These are phyloP conservation scores for Colletotrichum gloeosporioides DNA, from an alignment of 2,329 filamentous ascomycete genomes.

Conservation along the genomic window DNA sequence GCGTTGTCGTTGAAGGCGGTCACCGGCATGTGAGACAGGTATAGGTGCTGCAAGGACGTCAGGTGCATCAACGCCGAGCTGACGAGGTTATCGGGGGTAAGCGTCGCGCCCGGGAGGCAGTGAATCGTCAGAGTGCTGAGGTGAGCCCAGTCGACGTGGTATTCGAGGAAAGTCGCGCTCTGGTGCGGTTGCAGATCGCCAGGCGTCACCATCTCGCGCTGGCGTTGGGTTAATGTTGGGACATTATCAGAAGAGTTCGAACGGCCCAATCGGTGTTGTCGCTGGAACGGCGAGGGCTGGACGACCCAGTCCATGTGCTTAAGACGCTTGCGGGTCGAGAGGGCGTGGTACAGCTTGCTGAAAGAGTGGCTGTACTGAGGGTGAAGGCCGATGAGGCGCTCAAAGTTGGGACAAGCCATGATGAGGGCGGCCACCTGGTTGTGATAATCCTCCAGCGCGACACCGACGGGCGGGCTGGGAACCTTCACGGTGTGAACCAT, in stretches of 20 bases:
- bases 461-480: constrained; percentile 47
- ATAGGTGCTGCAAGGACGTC: constrained; percentile 61
- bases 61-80: constrained; percentile 54
- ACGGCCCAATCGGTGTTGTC: constrained; percentile 32
- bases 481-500: constrained; percentile 64
- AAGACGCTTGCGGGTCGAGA: constrained; percentile 61
- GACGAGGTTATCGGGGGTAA: constrained; percentile 59
- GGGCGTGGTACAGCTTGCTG: constrained; percentile 61
- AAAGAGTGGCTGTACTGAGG: constrained; percentile 61
- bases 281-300: constrained; percentile 42
- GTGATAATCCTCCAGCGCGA: constrained; percentile 56
- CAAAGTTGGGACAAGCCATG: constrained; percentile 70
- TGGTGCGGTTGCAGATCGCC: constrained; percentile 47
- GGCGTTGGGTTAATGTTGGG: not conserved
- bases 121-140: constrained; percentile 64
- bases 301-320: constrained; percentile 66
- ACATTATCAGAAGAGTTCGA: constrained; percentile 17
- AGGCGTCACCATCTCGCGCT: constrained; percentile 28
- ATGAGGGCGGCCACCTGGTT: constrained; percentile 64
- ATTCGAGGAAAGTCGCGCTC: constrained; percentile 50
- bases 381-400: constrained; percentile 61
- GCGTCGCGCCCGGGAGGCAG: constrained; percentile 59
- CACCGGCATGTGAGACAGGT: constrained; percentile 61
- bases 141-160: constrained; percentile 61
- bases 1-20: constrained; percentile 63